Evolutionary conservation across 768 basidiomycete species (phyloP).

Genomic region (Mycena galericulata): DNA sequence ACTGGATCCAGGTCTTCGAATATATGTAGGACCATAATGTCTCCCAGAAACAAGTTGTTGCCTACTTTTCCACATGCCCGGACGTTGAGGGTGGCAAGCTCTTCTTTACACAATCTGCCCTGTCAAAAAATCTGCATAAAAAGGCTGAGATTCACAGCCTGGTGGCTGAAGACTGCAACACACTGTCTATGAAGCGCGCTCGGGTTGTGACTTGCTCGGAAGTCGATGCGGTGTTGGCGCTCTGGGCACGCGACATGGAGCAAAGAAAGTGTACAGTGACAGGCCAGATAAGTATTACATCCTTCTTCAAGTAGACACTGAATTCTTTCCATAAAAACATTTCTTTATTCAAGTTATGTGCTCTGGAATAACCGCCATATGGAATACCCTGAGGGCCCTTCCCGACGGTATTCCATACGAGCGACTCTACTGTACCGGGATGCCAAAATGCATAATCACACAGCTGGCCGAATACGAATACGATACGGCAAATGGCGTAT

Average conservation of each 20-base stretch:
- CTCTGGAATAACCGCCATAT: no score
- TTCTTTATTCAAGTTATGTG: no score
- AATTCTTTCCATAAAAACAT: no score
- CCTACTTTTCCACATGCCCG: constrained; percentile 29
- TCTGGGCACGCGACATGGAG: constrained; percentile 49
- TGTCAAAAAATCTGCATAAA: constrained; percentile 38
- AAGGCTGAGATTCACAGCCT: constrained; percentile 17
- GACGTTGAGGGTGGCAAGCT: constrained; percentile 31
- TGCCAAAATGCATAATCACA: no score
- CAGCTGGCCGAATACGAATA: no score
- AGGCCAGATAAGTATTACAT: no score
- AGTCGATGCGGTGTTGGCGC: constrained; percentile 45
- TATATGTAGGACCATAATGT: constrained; percentile 36
- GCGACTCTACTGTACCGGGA: constrained; percentile 9
- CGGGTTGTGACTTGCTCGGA: constrained; percentile 49
- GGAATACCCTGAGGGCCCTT: constrained; percentile 37
- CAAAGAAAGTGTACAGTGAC: constrained; percentile 38
- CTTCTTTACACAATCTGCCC: constrained; percentile 41
- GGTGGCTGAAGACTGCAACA: constrained; percentile 35
- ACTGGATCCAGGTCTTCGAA: constrained; percentile 41
- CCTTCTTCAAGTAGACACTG: no score
- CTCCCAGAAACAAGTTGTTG: no score
- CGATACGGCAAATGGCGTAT: no score
- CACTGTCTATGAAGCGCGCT: constrained; percentile 43
- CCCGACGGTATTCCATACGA: constrained; percentile 27